Conservation (phyloP, 164 flowering plant species). For the Aristolochia fimbriata region DNA sequence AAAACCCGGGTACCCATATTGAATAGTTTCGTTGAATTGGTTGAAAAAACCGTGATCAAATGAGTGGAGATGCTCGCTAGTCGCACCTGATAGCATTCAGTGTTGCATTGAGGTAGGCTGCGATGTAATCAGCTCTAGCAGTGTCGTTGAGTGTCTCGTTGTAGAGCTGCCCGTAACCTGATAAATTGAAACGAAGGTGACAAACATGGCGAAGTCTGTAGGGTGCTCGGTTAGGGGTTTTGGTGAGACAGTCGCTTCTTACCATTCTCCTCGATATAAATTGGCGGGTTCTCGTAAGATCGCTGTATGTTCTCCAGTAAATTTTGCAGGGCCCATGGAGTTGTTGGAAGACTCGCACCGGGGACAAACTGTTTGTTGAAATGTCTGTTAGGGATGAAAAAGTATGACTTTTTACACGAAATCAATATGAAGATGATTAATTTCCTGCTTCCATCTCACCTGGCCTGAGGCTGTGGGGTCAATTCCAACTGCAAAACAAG, state of each 20-base stretch:
- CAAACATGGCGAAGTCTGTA: no score
- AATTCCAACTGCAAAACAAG: not conserved
- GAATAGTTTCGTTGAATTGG: no score
- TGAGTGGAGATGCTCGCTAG: not conserved
- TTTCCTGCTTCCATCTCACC: not conserved
- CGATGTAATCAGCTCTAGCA: constrained; percentile 10
- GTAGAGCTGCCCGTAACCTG: constrained; percentile 8
- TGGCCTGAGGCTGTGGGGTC: constrained; percentile 6
- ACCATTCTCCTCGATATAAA: constrained; percentile 24
- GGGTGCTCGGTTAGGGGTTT: no score
- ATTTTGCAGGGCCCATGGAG: constrained; percentile 12
- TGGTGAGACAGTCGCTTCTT: not conserved
- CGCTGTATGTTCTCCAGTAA: constrained; percentile 15
- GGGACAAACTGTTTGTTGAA: constrained; percentile 1
- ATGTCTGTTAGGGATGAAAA: no score
- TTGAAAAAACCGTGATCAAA: no score
- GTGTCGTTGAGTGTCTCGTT: constrained; percentile 20
- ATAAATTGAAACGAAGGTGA: no score
- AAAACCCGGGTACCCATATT: not conserved
- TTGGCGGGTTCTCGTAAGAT: constrained; percentile 19
- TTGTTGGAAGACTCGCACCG: not conserved
- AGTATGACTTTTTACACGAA: no score
- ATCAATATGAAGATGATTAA: not conserved
- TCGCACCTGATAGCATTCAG: constrained; percentile 27
- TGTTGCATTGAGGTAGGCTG: constrained; percentile 9